Base-by-base conservation (phyloP, 257 asterid genomes). In the Fraxinus cuspidata region DNA sequence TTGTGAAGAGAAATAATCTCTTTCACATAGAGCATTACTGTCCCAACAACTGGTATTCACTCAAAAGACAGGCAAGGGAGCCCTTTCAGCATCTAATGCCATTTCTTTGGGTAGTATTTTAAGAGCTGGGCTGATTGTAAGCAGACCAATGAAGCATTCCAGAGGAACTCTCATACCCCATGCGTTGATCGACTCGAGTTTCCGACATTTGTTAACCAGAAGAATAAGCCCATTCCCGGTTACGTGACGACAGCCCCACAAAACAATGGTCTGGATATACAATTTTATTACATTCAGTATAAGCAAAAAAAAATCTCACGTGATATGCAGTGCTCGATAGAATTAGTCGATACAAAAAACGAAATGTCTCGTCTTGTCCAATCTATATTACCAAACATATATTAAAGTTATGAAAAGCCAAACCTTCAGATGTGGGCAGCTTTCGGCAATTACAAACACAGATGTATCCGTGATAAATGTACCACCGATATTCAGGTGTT, bases 201-300 rank as follows among this genome's bases (percentile, higher is more conserved):
- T 87, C n/a, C 85, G 81, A 70, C 98, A 95, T 84, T 91, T 90
- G 71, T 86, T 90, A 25, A 95, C 99, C 34, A 95, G 89, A 27
- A 83, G 88, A 29, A 90, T 74, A 31, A 95, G 98, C 74, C 99
- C 98, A 12, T 87, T 74, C 83, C 85, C 97, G 7, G 96, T 90
- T 28, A 93, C 97, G 83, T 91, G 98, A 3, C 94, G 90, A 81
- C 99, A 95, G 64, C 99, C 96, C 99, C 99, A 95, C 75, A 95
- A 78, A 51, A 88, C 88, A 58, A 91, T 83, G 9, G 83, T 86
- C 99, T 95, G 93, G 64, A 10, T 40, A 10, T 38, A 38, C 13
- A 38, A 38, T 38, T 38, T 9, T 10, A 38, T 38, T 8, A 38
- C 47, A 38, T 38, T 38, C 47, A 38, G 47, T 9, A 38, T 10